Evolutionary conservation across 345 rosid genomes (phyloP).

Genomic region (Euphorbia pulcherrima): DNA sequence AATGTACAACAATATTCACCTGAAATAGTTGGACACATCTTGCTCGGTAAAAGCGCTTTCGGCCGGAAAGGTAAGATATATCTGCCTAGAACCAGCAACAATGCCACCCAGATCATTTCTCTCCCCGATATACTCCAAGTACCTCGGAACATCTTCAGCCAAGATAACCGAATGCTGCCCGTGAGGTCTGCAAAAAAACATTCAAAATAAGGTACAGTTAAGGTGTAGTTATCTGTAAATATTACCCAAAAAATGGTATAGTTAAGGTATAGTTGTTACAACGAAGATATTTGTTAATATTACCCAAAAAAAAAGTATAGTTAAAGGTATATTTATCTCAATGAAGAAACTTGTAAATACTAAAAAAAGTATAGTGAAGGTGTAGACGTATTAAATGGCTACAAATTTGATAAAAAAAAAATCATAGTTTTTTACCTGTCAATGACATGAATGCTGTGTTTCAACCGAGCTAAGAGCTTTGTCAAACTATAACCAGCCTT

Average conservation of each 20-base stretch:
- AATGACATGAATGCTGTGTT: constrained; percentile 73
- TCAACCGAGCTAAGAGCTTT: constrained; percentile 84
- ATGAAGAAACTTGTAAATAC: too few species aligned
- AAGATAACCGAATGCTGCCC: constrained; percentile 91
- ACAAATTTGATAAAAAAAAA: not conserved
- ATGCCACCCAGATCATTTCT: constrained; percentile 57
- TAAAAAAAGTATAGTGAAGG: too few species aligned
- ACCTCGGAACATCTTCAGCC: constrained; percentile 75
- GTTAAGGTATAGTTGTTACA: too few species aligned
- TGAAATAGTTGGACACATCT: constrained; percentile 84
- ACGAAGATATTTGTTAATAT: too few species aligned
- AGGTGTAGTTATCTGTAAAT: too few species aligned
- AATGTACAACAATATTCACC: constrained; percentile 20
- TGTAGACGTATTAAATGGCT: not conserved
- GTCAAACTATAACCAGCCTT: constrained; percentile 90
- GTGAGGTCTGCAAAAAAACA: constrained; percentile 57
- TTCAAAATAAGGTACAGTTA: too few species aligned
- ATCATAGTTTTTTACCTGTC: constrained; percentile 55
- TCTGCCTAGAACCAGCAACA: constrained; percentile 71
- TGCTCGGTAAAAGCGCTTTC: constrained; percentile 80
- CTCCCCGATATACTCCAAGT: constrained; percentile 46
- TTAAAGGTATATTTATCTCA: too few species aligned
- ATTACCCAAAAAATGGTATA: too few species aligned
- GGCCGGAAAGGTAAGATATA: constrained; percentile 91
- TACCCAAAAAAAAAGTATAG: too few species aligned